Base-by-base conservation (phyloP, 2,329 filamentous ascomycete species). In the Ophiostoma ulmi region DNA sequence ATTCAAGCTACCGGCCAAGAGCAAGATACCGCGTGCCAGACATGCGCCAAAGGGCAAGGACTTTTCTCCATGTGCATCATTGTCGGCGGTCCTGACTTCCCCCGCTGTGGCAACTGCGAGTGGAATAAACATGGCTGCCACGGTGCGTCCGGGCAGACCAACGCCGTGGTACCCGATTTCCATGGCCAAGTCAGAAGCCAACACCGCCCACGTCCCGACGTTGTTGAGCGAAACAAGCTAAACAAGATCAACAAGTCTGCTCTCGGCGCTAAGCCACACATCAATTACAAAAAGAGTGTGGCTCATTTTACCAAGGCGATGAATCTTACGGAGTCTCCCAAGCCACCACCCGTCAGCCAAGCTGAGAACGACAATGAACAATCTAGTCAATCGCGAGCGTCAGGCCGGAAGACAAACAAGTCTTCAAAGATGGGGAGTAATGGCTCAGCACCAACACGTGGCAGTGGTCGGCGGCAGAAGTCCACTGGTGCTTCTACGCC, bases 81-180 rank as follows among this genome's bases (percentile, higher is more conserved):
- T 35, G 76, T 83, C 17, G 80, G 79, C 5, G 80, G 78, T 5
- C 75, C 77, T 7, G 76, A 81, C 4, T 83, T 84, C 69, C 80
- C 80, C 3, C 81, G 82, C 38, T 85, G 83, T 71, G 83, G 82
- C 39, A 85, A 85, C 73, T 85, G 83, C 73, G 82, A 84, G 73
- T 85, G 83, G 83, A 82, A 81, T 72, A 79, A 75, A 70, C 76
- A 77, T 36, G 75, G 75, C 4, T 79, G 78, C 67, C 73, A 76
- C 14, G 75, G 75, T 6, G 74, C 72, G 1, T 35, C 58, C 69
- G 63, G 65, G 10, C 20, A 11, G 20, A 39, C 35, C 3, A 65
- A 65, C 11, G 38, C 14, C 7, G 35, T 38, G 35, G 31, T 64
- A 17, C 26, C 52, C 22, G 14, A 41, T n/a, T n/a, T 31, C n/a